Conservation (phyloP, 306 rosid genomes). For the Acacia melanoxylon region DNA sequence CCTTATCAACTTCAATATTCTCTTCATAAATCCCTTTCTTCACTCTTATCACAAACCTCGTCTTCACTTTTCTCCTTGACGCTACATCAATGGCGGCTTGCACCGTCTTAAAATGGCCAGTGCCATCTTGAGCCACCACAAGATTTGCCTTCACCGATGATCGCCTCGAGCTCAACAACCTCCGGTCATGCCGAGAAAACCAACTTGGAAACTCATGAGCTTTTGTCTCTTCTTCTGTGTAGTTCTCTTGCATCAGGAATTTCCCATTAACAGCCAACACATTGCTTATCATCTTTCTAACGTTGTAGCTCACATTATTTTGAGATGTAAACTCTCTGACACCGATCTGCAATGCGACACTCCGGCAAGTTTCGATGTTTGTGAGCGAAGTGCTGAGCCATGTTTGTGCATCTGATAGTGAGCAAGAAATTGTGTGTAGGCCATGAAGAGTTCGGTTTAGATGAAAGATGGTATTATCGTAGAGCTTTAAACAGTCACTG, state of each 20-base stretch:
- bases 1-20: conserved; percentile 61
- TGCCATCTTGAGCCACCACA: conserved; percentile 86
- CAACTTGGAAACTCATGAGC: conserved; percentile 52
- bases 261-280: conserved; percentile 56
- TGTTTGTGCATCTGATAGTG: conserved; percentile 74
- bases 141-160: conserved; percentile 39
- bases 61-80: background rate
- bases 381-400: conserved; percentile 93
- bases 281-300: conserved; percentile 50
- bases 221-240: background rate
- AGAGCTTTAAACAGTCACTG: conserved; percentile 68
- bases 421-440: background rate
- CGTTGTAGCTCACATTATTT: conserved; percentile 35
- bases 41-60: conserved; percentile 58
- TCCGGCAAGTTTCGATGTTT: conserved; percentile 57
- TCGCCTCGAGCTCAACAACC: conserved; percentile 31
- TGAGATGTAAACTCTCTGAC: conserved; percentile 37
- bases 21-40: conserved; percentile 77
- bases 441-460: conserved; percentile 62
- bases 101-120: conserved; percentile 38
- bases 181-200: conserved; percentile 54
- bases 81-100: too few relatives aligned
- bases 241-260: conserved; percentile 18
- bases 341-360: conserved; percentile 44
- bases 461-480: conserved; percentile 54